Base-by-base conservation (phyloP, 495 filamentous ascomycete genomes). In the Penicillium canescens region DNA sequence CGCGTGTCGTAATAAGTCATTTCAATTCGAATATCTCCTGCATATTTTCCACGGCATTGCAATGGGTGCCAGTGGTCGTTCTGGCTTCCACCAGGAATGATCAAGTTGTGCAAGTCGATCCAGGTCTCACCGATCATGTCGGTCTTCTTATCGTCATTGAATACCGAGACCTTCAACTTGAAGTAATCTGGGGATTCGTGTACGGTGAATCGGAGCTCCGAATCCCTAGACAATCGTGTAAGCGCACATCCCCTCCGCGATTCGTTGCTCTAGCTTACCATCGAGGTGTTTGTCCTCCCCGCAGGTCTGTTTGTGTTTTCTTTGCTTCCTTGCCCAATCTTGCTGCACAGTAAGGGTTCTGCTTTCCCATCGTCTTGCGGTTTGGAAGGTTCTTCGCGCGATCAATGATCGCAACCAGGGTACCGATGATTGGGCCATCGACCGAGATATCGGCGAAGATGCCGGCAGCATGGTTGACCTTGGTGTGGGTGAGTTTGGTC, bases 111-210 rank as follows among this genome's bases (percentile, higher is more conserved):
- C 42, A 99, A 74, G 62, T 88, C 86, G 41, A 97, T 81, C 86
- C 89, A 96, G 3, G 88, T 82, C 68, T 99, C 94, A 51, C 94
- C 95, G 60, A 98, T 96, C 55, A 98, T 66, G 47, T 98, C 93
- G 0, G 92, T 96, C 73, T 86, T 92, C 72, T 95, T 96, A 67
- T 98, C 93, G 62, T 98, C 93, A 66, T 96, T 97, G 78, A 98
- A 98, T 5, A 96, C 86, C 5, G 92, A 95, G 13, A 98, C 82
- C 69, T 99, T 98, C 33, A 99, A 76, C 58, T 89, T 88, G 64
- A 88, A 88, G 75, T 98, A 99, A 62, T 99, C 94, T 3, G 92
- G 86, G 10, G 92, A 97, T 63, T 98, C 92, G 76, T 96, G 92
- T 38, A 99, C 94, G 39, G 82, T 90, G 61, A 96, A 99, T 40